Base-by-base conservation (phyloP, 192 early-diverging fungal genomes). In the Pilobolus umbonatus region DNA sequence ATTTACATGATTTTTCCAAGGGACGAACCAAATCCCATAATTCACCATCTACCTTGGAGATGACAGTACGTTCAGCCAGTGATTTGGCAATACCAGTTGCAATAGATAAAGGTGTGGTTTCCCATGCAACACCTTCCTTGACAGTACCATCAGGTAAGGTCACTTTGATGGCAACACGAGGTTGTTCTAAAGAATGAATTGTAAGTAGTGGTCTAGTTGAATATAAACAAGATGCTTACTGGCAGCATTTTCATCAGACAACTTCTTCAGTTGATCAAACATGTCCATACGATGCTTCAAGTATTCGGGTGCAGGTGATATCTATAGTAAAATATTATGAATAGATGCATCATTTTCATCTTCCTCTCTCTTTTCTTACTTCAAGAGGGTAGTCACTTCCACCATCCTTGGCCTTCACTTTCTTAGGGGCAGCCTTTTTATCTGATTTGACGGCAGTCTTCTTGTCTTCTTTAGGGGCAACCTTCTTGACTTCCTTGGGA, bases 61-160 rank as follows among this genome's bases (percentile, higher is more conserved):
- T 95, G 34, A 98, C 91, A 40, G 89, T 75, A 47, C 87, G 82
- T 75, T 98, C 91, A 38, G 88, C 77, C 39, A 99, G 80, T 45
- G 91, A 93, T 73, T 95, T 99, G 62, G 86, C 83, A 67, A 98
- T 88, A 17, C 72, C 68, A 62, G 82, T 82, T 5, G 94, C 96
- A 75, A 99, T 88, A 34, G 89, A 85, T 79, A 98, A 73, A 6
- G 96, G 95, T 17, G 89, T 91, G 36, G 96, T 98, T 72, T 99
- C 95, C 90, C 90, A 99, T 17, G 94, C 71, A 29, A 62, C 86
- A 51, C 87, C 96, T 55, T 89, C 84, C 46, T 89, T 85, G 59
- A 69, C 74, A 38, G 80, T 75, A 34, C 92, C 94, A 66, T 97
- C 92, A 47, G 91, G 92, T 31, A 99, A 80, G 32, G 90, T 94